Percentiles rank a stretch among this genome's conserved stretches.
Evolutionary conservation across 495 filamentous ascomycete species (phyloP).

Genomic region (Articulospora tetracladia): DNA sequence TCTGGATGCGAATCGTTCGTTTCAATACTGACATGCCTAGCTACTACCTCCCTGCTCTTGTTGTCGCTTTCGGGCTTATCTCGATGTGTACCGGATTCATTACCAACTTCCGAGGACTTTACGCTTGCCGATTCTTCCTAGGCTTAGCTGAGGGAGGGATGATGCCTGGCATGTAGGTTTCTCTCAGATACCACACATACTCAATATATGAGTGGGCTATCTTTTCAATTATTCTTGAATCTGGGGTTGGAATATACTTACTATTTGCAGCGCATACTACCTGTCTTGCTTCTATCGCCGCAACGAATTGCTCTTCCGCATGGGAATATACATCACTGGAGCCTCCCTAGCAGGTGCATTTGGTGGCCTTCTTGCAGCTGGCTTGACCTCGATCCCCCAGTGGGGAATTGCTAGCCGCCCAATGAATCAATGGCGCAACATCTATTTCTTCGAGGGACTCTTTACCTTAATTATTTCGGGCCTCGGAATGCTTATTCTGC

Average conservation of each 20-base stretch:
- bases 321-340: constrained; percentile 80
- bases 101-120: constrained; percentile 68
- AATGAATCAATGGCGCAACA: constrained; percentile 57
- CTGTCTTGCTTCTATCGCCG: constrained; percentile 60
- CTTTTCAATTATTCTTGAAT: too few species aligned
- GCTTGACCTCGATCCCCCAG: constrained; percentile 52
- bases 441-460: constrained; percentile 11
- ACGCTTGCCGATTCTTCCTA: constrained; percentile 79
- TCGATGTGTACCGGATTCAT: constrained; percentile 75
- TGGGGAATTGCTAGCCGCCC: constrained; percentile 41
- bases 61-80: constrained; percentile 57
- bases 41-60: constrained; percentile 57
- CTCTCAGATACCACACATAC: neutral
- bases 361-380: constrained; percentile 74
- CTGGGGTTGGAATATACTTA: neutral
- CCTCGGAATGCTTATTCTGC: constrained; percentile 62
- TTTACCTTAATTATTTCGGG: neutral
- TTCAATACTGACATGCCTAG: constrained; percentile 37
- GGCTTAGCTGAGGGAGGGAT: constrained; percentile 83
- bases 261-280: constrained; percentile 55
- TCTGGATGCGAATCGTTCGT: neutral
- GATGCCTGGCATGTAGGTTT: constrained; percentile 67
- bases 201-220: too few species aligned
- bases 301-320: constrained; percentile 78
- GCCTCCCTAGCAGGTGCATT: constrained; percentile 83